These are phyloP conservation scores for Ascochyta rabiei DNA, from an alignment of 2,329 filamentous ascomycete species.

Conservation along the genomic window DNA sequence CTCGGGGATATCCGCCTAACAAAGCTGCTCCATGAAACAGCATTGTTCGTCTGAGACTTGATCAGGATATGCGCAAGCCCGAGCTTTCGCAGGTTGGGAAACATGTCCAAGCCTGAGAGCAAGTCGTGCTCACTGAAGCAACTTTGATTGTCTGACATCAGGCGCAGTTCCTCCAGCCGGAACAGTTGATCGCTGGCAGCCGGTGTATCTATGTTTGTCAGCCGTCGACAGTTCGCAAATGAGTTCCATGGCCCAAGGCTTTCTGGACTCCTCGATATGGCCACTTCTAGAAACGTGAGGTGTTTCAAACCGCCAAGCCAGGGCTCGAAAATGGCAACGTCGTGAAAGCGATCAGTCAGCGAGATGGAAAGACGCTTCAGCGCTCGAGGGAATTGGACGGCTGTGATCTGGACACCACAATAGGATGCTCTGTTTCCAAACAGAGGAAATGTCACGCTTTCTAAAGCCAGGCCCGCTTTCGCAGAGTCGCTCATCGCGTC, in stretches of 20 bases:
- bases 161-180: background rate
- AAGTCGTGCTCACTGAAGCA: background rate
- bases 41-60: background rate
- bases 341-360: background rate
- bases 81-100: constrained; percentile 2
- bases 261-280: background rate
- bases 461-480: background rate
- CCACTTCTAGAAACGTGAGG: constrained; percentile 5
- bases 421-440: constrained; percentile 5
- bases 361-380: constrained; percentile 4
- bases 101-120: background rate
- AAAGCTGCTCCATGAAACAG: background rate
- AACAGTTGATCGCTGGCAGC: background rate
- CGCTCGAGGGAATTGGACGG: background rate
- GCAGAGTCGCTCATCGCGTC: background rate
- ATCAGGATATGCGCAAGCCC: constrained; percentile 9
- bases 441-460: background rate
- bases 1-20: background rate
- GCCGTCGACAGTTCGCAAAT: background rate
- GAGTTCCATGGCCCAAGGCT: background rate
- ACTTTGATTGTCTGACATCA: constrained; percentile 10
- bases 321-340: background rate
- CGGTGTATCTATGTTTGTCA: background rate
- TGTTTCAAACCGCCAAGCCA: background rate
- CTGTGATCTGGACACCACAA: background rate